phyloP scores from a whole-genome alignment of 306 rosid genomes.

The Carpinus fangiana region DNA sequence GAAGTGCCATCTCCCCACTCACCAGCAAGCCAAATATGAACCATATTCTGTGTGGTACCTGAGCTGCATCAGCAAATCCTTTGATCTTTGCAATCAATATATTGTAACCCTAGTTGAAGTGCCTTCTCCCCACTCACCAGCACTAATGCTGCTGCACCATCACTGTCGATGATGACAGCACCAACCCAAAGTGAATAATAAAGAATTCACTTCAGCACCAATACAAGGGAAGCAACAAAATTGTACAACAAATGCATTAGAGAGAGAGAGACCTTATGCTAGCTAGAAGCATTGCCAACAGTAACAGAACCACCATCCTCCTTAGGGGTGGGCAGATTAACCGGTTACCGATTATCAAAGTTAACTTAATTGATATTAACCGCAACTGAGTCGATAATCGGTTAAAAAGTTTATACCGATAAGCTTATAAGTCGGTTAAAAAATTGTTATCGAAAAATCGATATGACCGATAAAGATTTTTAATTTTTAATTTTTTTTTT shows the following conservation, averaged over 20 bases:
- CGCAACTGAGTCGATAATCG: too few relatives aligned
- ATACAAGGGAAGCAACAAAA: not conserved
- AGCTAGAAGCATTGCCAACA: conserved; percentile 89
- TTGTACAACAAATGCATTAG: not conserved
- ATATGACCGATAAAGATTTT: too few relatives aligned
- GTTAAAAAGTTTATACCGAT: too few relatives aligned
- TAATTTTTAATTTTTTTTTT: too few relatives aligned
- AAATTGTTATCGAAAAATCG: too few relatives aligned
- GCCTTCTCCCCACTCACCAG: conserved; percentile 89
- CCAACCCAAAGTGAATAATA: conserved; percentile 27
- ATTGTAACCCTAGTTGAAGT: conserved; percentile 69
- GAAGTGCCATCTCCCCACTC: conserved; percentile 78
- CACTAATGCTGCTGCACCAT: conserved; percentile 95
- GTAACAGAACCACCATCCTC: conserved; percentile 78
- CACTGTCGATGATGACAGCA: conserved; percentile 51
- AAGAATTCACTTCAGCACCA: conserved; percentile 20
- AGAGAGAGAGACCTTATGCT: conserved; percentile 51
- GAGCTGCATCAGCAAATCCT: conserved; percentile 93
- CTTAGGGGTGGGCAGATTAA: not conserved
- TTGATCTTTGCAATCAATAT: conserved; percentile 85
- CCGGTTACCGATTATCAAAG: too few relatives aligned
- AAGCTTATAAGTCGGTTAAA: too few relatives aligned
- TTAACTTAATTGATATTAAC: too few relatives aligned
- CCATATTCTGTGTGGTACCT: conserved; percentile 46
- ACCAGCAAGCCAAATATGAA: conserved; percentile 47